Percentiles rank a stretch among this genome's conserved stretches.
Evolutionary conservation across 73 alveolate species (phyloP).

Genomic region (Tetrahymena elliotti): DNA sequence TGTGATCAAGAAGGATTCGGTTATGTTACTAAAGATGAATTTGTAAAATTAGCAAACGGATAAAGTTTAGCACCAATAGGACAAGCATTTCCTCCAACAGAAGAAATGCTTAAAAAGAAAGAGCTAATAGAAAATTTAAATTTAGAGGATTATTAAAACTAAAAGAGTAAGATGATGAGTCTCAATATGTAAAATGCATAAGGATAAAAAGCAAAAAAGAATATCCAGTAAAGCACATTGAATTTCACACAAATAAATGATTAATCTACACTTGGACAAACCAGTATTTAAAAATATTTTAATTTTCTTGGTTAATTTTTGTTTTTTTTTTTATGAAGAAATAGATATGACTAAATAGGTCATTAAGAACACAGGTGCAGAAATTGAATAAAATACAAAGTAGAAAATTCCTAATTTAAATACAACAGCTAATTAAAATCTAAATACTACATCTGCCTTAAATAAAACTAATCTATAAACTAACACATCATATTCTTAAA

Average conservation of each 20-base stretch:
- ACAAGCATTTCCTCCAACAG: constrained; percentile 30
- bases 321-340: background rate
- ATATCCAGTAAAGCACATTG: background rate
- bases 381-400: background rate
- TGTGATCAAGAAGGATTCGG: constrained; percentile 35
- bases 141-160: background rate
- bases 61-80: constrained; percentile 24
- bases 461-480: background rate
- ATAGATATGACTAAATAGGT: background rate
- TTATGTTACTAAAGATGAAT: constrained; percentile 20
- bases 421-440: background rate
- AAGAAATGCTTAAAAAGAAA: constrained; percentile 18
- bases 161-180: background rate
- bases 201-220: background rate
- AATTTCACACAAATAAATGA: background rate
- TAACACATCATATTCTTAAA: background rate
- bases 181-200: background rate
- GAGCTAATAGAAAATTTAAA: background rate
- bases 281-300: background rate
- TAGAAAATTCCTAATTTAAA: background rate
- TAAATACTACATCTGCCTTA: background rate
- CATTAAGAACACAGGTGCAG: background rate
- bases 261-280: background rate
- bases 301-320: background rate
- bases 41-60: constrained; percentile 18